Base-by-base conservation (phyloP, 495 filamentous ascomycete genomes). In the Aspergillus bertholletiae region DNA sequence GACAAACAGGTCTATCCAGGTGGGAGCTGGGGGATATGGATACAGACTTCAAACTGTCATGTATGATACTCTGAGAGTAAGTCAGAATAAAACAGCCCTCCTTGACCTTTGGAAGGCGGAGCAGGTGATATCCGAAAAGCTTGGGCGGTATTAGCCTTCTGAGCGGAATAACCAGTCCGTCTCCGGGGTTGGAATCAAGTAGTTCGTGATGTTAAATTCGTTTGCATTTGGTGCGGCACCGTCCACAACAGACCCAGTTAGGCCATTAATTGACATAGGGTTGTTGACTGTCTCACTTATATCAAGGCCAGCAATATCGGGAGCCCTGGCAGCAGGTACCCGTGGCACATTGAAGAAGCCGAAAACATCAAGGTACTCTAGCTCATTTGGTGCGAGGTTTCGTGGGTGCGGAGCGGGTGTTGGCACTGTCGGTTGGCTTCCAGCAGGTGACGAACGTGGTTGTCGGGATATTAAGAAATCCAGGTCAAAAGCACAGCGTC, bases 321-420 rank as follows among this genome's bases (percentile, higher is more conserved):
- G 58, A 3, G 66, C 65, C 4, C 70, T 60, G 1, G 67, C 45
- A 8, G 64, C 56, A 12, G 88, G 86, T 7, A 94, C 73, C 17
- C 89, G 76, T 4, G 91, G 91, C 41, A 94, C 82, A 68, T 95
- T 95, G 76, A 95, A 96, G 72, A 92, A 95, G 56, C 92, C 88
- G 66, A 96, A 96, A 2, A 95, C 88, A 63, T 96, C 90, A n/a
- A 95, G 73, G 61, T 92, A 95, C 59, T 95, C 91, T 11, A 94
- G 74, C 54, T 96, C 88, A 64, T 92, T 89, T 8, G 86, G 81
- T 9, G 80, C 87, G n/a, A 84, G 84, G 51, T 82, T 90, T 24
- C 83, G 74, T 9, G 76, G 76, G 0, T 60, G 56, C 5, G 64
- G 54, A 9, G 67, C 69, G 1, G 77, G 69, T 7, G 72, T 75